Percentiles rank a stretch among this genome's conserved stretches.
These are phyloP conservation scores for Papiliotrema fonsecae DNA, from an alignment of 1,284 basidiomycete genomes.

Conservation along the genomic window DNA sequence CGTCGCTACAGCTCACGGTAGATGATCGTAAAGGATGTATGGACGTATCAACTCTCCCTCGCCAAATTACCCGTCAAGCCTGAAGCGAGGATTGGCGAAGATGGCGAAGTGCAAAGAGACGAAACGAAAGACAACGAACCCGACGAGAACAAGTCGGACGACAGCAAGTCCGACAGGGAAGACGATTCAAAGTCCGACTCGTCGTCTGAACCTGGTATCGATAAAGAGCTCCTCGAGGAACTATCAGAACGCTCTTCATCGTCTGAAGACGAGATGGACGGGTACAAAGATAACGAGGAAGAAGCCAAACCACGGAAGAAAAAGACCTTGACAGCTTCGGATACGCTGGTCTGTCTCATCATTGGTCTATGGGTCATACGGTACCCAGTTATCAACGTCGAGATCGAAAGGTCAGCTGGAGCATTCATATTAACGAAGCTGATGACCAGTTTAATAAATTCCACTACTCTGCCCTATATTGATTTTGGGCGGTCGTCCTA, in stretches of 20 bases:
- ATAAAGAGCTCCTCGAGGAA: not conserved
- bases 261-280: slow-evolving; percentile 10
- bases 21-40: slow-evolving; percentile 73
- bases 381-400: slow-evolving; percentile 66
- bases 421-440: not conserved
- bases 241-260: not conserved
- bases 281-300: slow-evolving; percentile 14
- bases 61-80: slow-evolving; percentile 51
- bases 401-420: slow-evolving; percentile 61
- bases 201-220: not conserved
- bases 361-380: slow-evolving; percentile 72
- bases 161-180: no score
- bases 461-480: slow-evolving; percentile 73
- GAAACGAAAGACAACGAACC: slow-evolving; percentile 1
- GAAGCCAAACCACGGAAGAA: no score
- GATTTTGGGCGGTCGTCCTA: slow-evolving; percentile 58
- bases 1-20: slow-evolving; percentile 35
- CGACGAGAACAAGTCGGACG: slow-evolving; percentile 4
- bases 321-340: slow-evolving; percentile 20
- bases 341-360: slow-evolving; percentile 51
- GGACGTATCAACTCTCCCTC: slow-evolving; percentile 68
- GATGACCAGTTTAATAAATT: slow-evolving; percentile 53
- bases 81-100: no score
- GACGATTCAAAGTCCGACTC: not conserved
- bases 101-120: not conserved